phyloP scores from a whole-genome alignment of 1,139 yeast species.

The Yamadazyma friedrichii region DNA sequence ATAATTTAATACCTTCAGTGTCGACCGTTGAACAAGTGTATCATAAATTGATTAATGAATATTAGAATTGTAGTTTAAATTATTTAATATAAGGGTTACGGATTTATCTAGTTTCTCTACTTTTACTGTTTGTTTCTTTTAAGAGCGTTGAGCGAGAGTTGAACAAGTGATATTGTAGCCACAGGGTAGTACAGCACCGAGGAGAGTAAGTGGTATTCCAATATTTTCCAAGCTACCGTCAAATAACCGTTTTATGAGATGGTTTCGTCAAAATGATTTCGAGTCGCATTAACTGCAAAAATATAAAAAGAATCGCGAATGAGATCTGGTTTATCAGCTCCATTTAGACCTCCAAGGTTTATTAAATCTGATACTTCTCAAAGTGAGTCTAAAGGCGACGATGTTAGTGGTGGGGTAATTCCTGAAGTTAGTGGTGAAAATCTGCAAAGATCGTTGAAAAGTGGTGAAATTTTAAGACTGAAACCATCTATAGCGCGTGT shows the following conservation, averaged over 20 bases:
- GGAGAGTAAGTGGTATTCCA: no score
- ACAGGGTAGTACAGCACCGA: no score
- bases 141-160: no score
- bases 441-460: not conserved
- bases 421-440: not conserved
- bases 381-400: not conserved
- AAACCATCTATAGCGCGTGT: not conserved
- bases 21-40: slow-evolving; percentile 1
- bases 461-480: not conserved
- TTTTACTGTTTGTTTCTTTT: no score
- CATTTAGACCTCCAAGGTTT: slow-evolving; percentile 19
- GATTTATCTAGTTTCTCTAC: not conserved
- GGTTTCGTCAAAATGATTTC: no score
- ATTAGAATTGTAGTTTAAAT: not conserved
- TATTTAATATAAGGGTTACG: not conserved
- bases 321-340: slow-evolving; percentile 9
- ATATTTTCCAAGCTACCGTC: no score
- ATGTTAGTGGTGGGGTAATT: no score
- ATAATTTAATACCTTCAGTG: slow-evolving; percentile 6
- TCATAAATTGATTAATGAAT: not conserved
- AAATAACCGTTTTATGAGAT: no score
- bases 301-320: slow-evolving; percentile 1
- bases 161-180: no score
- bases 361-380: not conserved
- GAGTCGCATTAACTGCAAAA: no score